Percentiles rank a stretch among this genome's conserved stretches.
Conservation (phyloP, 768 basidiomycete species). For the Gymnopilus junonius region DNA sequence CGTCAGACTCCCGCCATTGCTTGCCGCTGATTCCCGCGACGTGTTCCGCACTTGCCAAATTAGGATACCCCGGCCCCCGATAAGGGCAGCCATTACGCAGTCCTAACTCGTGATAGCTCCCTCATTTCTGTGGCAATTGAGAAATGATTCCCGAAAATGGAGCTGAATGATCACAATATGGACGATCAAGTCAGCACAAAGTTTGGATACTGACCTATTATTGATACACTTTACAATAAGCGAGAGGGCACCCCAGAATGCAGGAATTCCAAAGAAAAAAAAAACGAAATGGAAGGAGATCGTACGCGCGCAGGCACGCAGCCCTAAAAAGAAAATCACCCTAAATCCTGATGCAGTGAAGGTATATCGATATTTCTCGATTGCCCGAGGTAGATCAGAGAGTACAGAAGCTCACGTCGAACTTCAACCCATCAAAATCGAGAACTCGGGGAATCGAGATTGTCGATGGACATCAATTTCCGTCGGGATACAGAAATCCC, state of each 20-base stretch:
- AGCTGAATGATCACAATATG: too few species aligned
- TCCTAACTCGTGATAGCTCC: too few species aligned
- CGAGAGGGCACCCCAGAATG: not conserved
- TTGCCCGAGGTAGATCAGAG: not conserved
- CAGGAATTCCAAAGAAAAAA: not conserved
- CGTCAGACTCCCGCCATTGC: too few species aligned
- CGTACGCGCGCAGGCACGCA: not conserved
- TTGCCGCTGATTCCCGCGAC: too few species aligned
- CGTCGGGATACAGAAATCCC: not conserved
- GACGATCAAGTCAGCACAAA: too few species aligned
- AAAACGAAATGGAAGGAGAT: not conserved
- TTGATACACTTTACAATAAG: not conserved
- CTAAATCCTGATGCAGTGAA: not conserved
- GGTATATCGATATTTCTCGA: not conserved
- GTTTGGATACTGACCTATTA: too few species aligned
- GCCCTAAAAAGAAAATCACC: not conserved
- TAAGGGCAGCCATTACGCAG: too few species aligned
- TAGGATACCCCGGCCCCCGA: too few species aligned
- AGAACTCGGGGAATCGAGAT: not conserved
- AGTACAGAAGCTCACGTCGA: not conserved
- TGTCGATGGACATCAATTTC: not conserved
- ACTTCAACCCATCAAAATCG: not conserved
- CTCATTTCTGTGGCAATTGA: too few species aligned
- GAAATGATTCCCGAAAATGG: too few species aligned
- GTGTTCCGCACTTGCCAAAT: too few species aligned